Base-by-base conservation (phyloP, 805 yeast genomes). In the Yamadazyma endophytica region DNA sequence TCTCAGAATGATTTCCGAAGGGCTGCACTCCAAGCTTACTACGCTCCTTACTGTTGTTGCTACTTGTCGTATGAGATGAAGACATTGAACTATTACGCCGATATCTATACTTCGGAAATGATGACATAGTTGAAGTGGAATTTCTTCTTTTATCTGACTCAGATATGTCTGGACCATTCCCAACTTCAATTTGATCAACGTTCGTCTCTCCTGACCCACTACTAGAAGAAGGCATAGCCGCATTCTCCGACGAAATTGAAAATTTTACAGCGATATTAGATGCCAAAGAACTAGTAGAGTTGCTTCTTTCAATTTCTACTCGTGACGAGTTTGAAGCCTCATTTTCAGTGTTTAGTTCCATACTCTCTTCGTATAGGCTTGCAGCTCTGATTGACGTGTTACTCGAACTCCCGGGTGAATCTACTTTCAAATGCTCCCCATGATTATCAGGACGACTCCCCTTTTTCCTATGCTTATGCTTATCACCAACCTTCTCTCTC, bases 31-130 rank as follows among this genome's bases (percentile, higher is more conserved):
- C 29, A 9, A 34, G 15, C 23, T 29, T 34, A 26, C 33, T 29
- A 17, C 24, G 25, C 19, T 29, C 33, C 31, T 28, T 26, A 29
- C n/a, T 13, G 9, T 21, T 18, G 6, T 17, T 2, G 19, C 32
- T 37, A 3, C 25, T 24, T 25, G 20, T 28, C 5, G 52, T 43
- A 8, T 35, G 39, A 9, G 43, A 28, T 3, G 53, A 45, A 5
- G 50, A 37, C 9, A 47, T 20, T 6, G 54, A 49, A 25, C 50
- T 42, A 31, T 47, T 43, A 9, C 52, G 35, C 29, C 47, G 35
- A 14, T 29, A 38, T 11, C 26, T 13, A 6, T 11, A 12, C 13
- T 27, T 33, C 8, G 35, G 25, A 8, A 26, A 18, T 4, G 39
- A 32, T 2, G 39, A 29, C 13, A 35, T 29, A 6, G 39, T 30